Conservation (phyloP, 352 stramenopile genomes). For the Pythium myriotylum region DNA sequence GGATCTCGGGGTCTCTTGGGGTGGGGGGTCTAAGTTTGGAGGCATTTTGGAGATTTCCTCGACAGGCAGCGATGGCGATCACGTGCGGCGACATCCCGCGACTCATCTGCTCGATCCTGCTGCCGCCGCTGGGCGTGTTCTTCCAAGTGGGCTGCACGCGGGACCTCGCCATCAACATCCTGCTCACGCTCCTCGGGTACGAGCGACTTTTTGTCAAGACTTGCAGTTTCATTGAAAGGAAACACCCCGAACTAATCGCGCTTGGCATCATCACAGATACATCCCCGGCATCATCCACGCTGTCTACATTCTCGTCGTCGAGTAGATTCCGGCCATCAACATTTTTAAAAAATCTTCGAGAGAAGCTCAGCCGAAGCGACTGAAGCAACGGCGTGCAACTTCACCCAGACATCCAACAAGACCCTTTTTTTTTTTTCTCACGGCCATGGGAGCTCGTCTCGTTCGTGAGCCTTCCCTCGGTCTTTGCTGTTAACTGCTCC, state of each 20-base stretch:
- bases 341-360: not conserved
- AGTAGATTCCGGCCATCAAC: constrained; percentile 39
- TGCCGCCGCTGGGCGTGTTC: constrained; percentile 40
- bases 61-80: constrained; percentile 15
- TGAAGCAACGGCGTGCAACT: no score
- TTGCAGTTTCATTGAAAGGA: no score
- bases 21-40: no score
- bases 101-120: constrained; percentile 27
- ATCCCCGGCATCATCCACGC: constrained; percentile 77
- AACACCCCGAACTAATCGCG: not conserved
- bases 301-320: constrained; percentile 73
- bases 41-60: no score
- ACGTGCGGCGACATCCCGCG: constrained; percentile 22
- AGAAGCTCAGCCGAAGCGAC: not conserved
- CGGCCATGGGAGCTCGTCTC: no score
- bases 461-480: no score
- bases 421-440: no score
- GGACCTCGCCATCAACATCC: constrained; percentile 33
- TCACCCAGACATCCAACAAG: no score
- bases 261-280: constrained; percentile 35
- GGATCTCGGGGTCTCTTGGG: no score
- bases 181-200: constrained; percentile 28
- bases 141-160: constrained; percentile 43
- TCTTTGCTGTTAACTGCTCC: no score
- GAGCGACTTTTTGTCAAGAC: constrained; percentile 1